Base-by-base conservation (phyloP, 1,284 basidiomycete species). In the Ceratorhiza oryzae-sativae region DNA sequence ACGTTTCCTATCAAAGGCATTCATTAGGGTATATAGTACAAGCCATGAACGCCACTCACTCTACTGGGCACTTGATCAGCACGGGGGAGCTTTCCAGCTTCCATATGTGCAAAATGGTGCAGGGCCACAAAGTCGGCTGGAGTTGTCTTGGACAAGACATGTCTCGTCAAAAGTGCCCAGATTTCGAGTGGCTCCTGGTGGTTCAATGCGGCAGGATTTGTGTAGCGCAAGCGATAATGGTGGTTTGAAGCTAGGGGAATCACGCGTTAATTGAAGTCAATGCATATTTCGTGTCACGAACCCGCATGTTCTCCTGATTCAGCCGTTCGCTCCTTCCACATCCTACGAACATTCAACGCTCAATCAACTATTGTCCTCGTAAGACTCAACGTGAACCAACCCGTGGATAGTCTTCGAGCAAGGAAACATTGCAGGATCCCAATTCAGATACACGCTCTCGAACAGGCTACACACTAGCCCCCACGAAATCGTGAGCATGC, bases 381-480 rank as follows among this genome's bases (percentile, higher is more conserved):
- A 4, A 6, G 6, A 56, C 53, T 23, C 12, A 58, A 34, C 34
- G 51, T 51, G n/a, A 45, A 79, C 85, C 71, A 73, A 90, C 93
- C 90, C 90, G 74, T 97, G 93, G 71, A 92, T 87, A 1, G 78
- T 81, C 12, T 87, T 76, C 0, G 77, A 77, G 46, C 85, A 80
- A 0, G 82, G 78, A 79, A 93, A 91, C 6, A 87, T 81, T 0
- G 73, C 76, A 0, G 95, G 93, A 78, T 95, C 85, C 96, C 96
- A 98, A 78, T 92, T 98, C 45, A 94, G 79, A 79, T 95, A 94
- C 46, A 97, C 80, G 0, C 92, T 88, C 65, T 95, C 90, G 75
- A 98, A 97, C 0, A 87, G 80, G 15, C 85, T 82, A 71, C 94
- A 87, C 4, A 91, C 84, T 34, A 89, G 86, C 32, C 91, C 87